A percentile compares a stretch with the other conserved stretches of the same genome.
Conservation (phyloP, 1,284 basidiomycete species). For the Cryptococcus sp. region DNA sequence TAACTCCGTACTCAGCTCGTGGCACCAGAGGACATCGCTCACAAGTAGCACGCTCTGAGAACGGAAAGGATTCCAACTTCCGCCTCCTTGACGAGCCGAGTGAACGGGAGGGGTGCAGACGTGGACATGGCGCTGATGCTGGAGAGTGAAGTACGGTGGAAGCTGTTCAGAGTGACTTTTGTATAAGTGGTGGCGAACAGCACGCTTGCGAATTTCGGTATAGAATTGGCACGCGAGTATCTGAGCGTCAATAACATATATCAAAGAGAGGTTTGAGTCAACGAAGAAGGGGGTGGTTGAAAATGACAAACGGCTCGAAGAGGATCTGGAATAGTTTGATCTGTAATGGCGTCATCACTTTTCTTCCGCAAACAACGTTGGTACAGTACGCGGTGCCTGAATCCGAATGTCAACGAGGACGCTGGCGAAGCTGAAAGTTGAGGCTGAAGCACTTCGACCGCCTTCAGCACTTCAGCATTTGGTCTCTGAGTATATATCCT, state of each 20-base stretch:
- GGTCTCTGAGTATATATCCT: too few species aligned
- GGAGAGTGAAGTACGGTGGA: not conserved
- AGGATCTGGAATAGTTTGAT: too few species aligned
- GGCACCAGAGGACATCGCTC: constrained; percentile 9
- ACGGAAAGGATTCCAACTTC: constrained; percentile 86
- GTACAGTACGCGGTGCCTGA: not conserved
- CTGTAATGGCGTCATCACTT: not conserved
- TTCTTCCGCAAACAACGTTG: not conserved
- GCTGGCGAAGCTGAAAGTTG: not conserved
- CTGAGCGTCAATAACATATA: too few species aligned
- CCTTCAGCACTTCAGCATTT: not conserved
- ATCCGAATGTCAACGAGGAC: not conserved
- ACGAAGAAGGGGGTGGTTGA: too few species aligned
- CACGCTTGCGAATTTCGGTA: too few species aligned
- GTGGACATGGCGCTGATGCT: not conserved
- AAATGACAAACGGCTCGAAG: too few species aligned
- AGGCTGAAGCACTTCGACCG: not conserved
- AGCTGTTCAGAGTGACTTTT: too few species aligned
- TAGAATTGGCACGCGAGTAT: too few species aligned
- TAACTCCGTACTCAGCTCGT: not conserved
- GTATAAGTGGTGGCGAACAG: too few species aligned
- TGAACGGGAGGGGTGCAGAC: constrained; percentile 39
- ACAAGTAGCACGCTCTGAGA: constrained; percentile 71
- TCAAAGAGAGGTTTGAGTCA: too few species aligned
- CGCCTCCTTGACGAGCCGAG: constrained; percentile 39